Evolutionary conservation across 257 asterid genomes (phyloP), one percentile per base, ranked within the genome.

Genomic region (Ajuga chamaepitys): DNA sequence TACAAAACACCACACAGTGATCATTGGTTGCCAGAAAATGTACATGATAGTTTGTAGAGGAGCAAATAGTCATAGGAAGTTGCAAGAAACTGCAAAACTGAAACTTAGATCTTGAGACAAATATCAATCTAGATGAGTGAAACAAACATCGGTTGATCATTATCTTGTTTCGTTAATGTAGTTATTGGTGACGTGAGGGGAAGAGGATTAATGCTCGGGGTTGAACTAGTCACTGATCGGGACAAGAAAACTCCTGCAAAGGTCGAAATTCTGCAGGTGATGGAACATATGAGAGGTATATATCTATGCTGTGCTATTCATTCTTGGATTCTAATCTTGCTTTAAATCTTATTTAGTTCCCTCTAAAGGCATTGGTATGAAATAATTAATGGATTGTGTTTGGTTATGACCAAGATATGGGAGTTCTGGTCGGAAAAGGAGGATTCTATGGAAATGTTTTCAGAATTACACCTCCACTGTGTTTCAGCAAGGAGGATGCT

Each of bases 161-260:
- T 12, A 40, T 18, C 9, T 7, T 20, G 18, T 37, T 41, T 22
- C 59, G 26, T 11, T 1, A 18, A 1, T 67, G 81, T 54, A 86
- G 95, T 88, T 42, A 83, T 84, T 17, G 91, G 96, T 34, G 95
- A 88, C 62, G 92, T 86, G 58, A 80, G 95, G 68, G 95, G 96
- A 38, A 62, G 89, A 77, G 96, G 96, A 34, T 38, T 88, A 52
- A 88, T 88, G 91, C 89, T 86, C 20, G 96, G 95, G 8, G 84
- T 86, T 2, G 95, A 88, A 66, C 88, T 88, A 2, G 95, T 88
- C 13, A 78, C 79, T 0, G 91, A 88, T n/a, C 85, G 72, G 38
- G 35, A 54, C 45, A 71, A 58, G 30, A 86, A 85, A 70, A 88
- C 86, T 32, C 95, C 95, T 0, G 95, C 89, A 3, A 82, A 72